Evolutionary conservation across 352 stramenopile species (phyloP).

Genomic region (Pythium monospermum): DNA sequence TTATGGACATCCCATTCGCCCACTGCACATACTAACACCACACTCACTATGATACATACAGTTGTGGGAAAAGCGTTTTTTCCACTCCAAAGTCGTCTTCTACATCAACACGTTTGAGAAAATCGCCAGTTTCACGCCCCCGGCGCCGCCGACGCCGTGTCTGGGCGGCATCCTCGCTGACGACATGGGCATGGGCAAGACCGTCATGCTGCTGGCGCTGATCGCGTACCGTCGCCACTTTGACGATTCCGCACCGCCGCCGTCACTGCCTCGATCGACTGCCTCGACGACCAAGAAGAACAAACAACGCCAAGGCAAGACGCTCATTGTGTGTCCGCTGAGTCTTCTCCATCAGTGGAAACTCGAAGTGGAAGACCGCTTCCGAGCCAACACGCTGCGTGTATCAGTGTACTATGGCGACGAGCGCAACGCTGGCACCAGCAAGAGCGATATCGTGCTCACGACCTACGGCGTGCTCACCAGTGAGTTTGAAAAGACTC

Average conservation of each 20-base stretch:
- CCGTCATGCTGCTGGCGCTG: constrained; percentile 75
- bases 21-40: background rate
- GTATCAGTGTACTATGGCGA: constrained; percentile 75
- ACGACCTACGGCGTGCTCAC: constrained; percentile 83
- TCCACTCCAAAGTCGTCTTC: constrained; percentile 43
- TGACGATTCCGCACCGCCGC: background rate
- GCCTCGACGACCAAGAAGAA: background rate
- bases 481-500: constrained; percentile 52
- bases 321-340: constrained; percentile 82
- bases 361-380: constrained; percentile 69
- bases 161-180: constrained; percentile 86
- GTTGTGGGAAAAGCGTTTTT: constrained; percentile 71
- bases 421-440: constrained; percentile 28
- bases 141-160: constrained; percentile 48
- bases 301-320: constrained; percentile 28
- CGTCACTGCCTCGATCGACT: background rate
- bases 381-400: constrained; percentile 40
- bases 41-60: constrained; percentile 15
- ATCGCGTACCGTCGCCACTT: constrained; percentile 32
- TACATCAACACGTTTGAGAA: constrained; percentile 85
- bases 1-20: no score
- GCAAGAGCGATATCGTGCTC: constrained; percentile 64
- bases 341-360: constrained; percentile 89
- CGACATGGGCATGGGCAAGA: constrained; percentile 91
- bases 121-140: constrained; percentile 53